Base-by-base conservation (phyloP, 2,329 filamentous ascomycete genomes). In the Penicillium nordicum region DNA sequence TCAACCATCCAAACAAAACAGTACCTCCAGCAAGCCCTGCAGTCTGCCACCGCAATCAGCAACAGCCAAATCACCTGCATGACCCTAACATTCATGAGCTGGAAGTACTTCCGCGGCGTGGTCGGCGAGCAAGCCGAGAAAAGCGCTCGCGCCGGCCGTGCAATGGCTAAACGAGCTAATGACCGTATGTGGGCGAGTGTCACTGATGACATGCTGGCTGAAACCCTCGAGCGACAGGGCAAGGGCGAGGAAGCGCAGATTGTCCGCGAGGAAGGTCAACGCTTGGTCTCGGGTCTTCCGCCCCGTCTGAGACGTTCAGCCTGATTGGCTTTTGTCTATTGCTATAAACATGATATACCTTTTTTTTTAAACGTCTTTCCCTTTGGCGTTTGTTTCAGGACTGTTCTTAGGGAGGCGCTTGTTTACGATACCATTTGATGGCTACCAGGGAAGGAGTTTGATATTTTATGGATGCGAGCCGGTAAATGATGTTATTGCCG, bases 41-140 rank as follows among this genome's bases (percentile, higher is more conserved):
- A 82, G 38, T 84, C 85, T 3, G 87, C 89, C 12, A 87, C 88
- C 61, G 78, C 79, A 8, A 86, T 88, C 9, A 80, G 81, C 53
- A 96, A 96, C 70, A 84, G 84, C 30, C 89, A 95, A 62, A 88
- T 92, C 52, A 82, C 92, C n/a, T 87, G 87, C 46, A 88, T 97
- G 61, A 87, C 88, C 6, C 83, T 97, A 57, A 92, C 87, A 63
- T 87, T 94, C 62, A 95, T 97, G 88, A 88, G 89, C 50, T 86
- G 83, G 67, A 84, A 86, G 50, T 88, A 96, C 67, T 97, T 92
- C 72, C 87, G 88, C 44, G 88, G 88, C 57, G 88, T 92, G 14
- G 85, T 95, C 4, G 91, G 91, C 48, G 88, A 89, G 57, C 89
- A 92, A 71, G 88, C 88, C 0, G 80, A 90, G 57, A 92, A 92